Conservation (phyloP, 768 basidiomycete species). For the Sarcodon sp. region DNA sequence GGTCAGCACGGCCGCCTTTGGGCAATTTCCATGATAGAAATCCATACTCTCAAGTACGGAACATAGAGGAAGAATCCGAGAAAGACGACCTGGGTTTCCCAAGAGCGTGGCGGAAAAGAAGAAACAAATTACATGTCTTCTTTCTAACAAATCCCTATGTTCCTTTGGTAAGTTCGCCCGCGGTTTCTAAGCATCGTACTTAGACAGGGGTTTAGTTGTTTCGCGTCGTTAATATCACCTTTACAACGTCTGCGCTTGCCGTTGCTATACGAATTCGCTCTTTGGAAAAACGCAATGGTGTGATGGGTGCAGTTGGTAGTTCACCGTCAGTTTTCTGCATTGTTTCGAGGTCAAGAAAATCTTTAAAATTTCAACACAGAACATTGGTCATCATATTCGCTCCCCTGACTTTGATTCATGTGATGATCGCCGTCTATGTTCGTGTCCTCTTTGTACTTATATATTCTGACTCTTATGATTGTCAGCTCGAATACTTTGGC, state of each 20-base stretch:
- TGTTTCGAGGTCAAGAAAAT: background rate
- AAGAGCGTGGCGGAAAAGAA: slow-evolving; percentile 16
- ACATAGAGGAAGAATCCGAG: slow-evolving; percentile 6
- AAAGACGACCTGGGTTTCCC: slow-evolving; percentile 10
- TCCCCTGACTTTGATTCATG: slow-evolving; percentile 71
- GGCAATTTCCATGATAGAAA: background rate
- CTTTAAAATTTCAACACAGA: slow-evolving; percentile 20
- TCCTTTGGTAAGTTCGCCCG: slow-evolving; percentile 46
- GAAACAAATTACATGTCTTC: slow-evolving; percentile 47
- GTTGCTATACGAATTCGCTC: slow-evolving; percentile 66
- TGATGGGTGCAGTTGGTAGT: slow-evolving; percentile 67
- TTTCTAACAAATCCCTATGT: slow-evolving; percentile 67
- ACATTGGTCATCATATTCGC: slow-evolving; percentile 81
- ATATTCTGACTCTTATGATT: slow-evolving; percentile 5
- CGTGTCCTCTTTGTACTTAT: slow-evolving; percentile 2
- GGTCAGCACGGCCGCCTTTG: slow-evolving; percentile 34
- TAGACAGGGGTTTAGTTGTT: slow-evolving; percentile 42
- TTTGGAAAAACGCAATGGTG: slow-evolving; percentile 33
- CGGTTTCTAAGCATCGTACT: slow-evolving; percentile 1
- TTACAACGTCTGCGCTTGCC: slow-evolving; percentile 68
- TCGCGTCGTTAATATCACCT: slow-evolving; percentile 72
- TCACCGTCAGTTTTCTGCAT: slow-evolving; percentile 46
- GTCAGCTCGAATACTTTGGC: slow-evolving; percentile 84
- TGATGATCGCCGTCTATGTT: slow-evolving; percentile 79
- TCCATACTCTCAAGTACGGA: slow-evolving; percentile 5